Conservation (phyloP, 768 basidiomycete genomes). For the Fibroporia radiculosa region DNA sequence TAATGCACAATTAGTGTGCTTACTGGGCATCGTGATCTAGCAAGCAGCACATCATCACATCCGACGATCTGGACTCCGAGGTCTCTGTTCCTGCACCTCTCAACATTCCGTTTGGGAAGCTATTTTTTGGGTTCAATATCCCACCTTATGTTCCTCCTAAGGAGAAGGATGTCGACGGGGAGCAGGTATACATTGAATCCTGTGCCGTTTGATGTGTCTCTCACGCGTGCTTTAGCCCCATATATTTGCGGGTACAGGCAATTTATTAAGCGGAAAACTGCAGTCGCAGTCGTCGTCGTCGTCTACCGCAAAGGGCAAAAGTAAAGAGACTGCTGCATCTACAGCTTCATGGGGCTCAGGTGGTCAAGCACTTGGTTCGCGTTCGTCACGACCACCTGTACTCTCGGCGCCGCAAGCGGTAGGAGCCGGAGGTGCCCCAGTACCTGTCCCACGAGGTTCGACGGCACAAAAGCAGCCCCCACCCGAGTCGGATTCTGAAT, state of each 20-base stretch:
- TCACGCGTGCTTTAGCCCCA: constrained; percentile 22
- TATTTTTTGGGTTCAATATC: constrained; percentile 95
- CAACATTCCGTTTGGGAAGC: constrained; percentile 83
- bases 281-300: constrained; percentile 23
- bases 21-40: constrained; percentile 37
- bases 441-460: constrained; percentile 39
- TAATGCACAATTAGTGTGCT: too few relatives aligned
- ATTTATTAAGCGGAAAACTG: constrained; percentile 51
- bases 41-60: constrained; percentile 78
- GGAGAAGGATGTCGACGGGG: constrained; percentile 3
- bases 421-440: constrained; percentile 48
- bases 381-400: constrained; percentile 27
- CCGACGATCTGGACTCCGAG: constrained; percentile 64
- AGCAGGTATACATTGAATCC: constrained; percentile 12
- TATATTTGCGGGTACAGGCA: constrained; percentile 61
- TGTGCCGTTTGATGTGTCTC: background rate
- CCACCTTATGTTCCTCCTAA: constrained; percentile 53
- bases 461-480: too few relatives aligned
- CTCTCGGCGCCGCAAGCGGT: constrained; percentile 30
- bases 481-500: constrained; percentile 27
- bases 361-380: constrained; percentile 45
- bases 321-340: constrained; percentile 18
- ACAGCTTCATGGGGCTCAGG: constrained; percentile 23
- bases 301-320: constrained; percentile 46
- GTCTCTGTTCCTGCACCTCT: constrained; percentile 83